Evolutionary conservation across 2,329 filamentous ascomycete species (phyloP).

Genomic region (Aurifilum marmelostoma): DNA sequence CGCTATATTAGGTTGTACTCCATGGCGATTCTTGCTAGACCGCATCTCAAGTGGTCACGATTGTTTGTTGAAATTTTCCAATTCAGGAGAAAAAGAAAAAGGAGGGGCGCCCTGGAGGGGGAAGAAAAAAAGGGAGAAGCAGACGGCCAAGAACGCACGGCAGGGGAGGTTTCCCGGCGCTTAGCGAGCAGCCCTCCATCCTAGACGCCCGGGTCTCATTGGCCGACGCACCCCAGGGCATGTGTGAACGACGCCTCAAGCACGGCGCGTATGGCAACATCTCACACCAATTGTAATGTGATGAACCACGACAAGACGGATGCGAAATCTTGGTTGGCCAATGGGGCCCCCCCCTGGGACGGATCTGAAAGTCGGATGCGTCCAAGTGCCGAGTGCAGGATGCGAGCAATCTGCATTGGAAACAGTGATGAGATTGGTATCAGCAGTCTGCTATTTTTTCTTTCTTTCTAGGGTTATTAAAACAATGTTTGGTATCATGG

Average conservation of each 20-base stretch:
- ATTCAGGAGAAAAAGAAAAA: neutral
- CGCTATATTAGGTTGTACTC: too few species aligned
- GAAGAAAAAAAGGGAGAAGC: neutral
- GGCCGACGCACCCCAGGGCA: conserved; percentile 18
- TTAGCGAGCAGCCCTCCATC: conserved; percentile 14
- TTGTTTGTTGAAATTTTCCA: too few species aligned
- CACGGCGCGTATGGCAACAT: conserved; percentile 25
- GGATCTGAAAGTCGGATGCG: conserved; percentile 6
- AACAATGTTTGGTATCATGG: conserved; percentile 12
- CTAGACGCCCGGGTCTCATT: conserved; percentile 12
- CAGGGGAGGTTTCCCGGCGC: conserved; percentile 9
- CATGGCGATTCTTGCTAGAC: too few species aligned
- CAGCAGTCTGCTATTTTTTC: neutral
- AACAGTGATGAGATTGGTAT: conserved; percentile 18
- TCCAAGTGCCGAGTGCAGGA: conserved; percentile 24
- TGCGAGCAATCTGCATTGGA: conserved; percentile 22
- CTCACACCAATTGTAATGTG: conserved; percentile 21
- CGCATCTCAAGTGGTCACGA: neutral
- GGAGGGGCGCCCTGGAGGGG: too few species aligned
- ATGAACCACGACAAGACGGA: conserved; percentile 13
- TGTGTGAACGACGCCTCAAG: conserved; percentile 22
- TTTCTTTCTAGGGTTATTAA: neutral
- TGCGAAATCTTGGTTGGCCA: conserved; percentile 16
- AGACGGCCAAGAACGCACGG: neutral
- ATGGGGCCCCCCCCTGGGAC: conserved; percentile 4